Evolutionary conservation across 495 filamentous ascomycete species (phyloP).

Genomic region (Tuber magnatum): DNA sequence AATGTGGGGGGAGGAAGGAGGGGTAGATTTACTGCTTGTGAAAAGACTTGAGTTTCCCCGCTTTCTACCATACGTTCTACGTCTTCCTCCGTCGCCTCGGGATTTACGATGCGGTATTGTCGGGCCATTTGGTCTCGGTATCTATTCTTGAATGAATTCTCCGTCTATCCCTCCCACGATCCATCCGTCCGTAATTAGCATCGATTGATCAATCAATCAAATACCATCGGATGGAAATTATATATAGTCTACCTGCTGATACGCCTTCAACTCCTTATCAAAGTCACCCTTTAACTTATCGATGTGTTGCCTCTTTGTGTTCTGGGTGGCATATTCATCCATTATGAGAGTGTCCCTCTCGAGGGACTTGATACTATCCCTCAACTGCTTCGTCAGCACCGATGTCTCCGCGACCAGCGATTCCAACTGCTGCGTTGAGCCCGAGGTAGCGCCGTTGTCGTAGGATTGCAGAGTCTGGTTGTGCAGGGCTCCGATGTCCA

Average conservation of each 20-base stretch:
- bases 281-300: slow-evolving; percentile 59
- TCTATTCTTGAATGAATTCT: slow-evolving; percentile 56
- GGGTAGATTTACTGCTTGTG: slow-evolving; percentile 54
- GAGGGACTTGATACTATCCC: slow-evolving; percentile 60
- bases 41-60: slow-evolving; percentile 69
- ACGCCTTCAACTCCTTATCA: slow-evolving; percentile 56
- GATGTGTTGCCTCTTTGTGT: slow-evolving; percentile 56
- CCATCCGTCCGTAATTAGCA: slow-evolving; percentile 2
- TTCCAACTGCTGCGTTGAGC: slow-evolving; percentile 48
- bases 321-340: slow-evolving; percentile 45
- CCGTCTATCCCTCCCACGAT: slow-evolving; percentile 45
- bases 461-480: slow-evolving; percentile 37
- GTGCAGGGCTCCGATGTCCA: slow-evolving; percentile 31
- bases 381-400: slow-evolving; percentile 57
- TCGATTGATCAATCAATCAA: background rate
- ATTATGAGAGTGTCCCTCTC: slow-evolving; percentile 57
- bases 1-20: background rate
- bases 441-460: slow-evolving; percentile 31
- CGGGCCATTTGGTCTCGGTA: slow-evolving; percentile 65
- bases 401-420: slow-evolving; percentile 58
- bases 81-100: slow-evolving; percentile 59
- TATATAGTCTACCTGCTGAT: slow-evolving; percentile 45
- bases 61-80: slow-evolving; percentile 60
- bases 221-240: background rate
- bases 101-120: slow-evolving; percentile 70